phyloP scores from a whole-genome alignment of 306 rosid species.

The Ormosia emarginata region DNA sequence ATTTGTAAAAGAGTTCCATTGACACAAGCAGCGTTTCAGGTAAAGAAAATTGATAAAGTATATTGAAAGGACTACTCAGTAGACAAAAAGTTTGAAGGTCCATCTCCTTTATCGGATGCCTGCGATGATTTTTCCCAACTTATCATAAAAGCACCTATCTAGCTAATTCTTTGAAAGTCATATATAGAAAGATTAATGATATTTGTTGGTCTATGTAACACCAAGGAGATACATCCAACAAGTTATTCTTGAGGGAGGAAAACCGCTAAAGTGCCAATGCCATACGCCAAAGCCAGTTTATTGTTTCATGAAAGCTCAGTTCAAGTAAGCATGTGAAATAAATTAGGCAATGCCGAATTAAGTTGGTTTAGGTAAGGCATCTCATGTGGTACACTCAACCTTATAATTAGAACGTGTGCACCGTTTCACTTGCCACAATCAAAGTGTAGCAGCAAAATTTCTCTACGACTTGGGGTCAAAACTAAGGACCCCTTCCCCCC shows the following conservation, averaged over 20 bases:
- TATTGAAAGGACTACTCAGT: conserved; percentile 41
- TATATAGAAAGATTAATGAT: not conserved
- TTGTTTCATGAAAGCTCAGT: not conserved
- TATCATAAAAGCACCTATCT: conserved; percentile 10
- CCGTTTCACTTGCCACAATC: not conserved
- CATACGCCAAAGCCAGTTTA: not conserved
- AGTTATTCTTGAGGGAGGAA: not conserved
- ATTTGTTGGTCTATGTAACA: not conserved
- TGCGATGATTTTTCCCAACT: not conserved
- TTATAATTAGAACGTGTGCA: not conserved
- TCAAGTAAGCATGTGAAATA: not conserved
- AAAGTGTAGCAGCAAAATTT: not conserved
- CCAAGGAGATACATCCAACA: not conserved
- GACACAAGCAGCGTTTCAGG: not conserved
- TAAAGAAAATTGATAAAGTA: conserved; percentile 1
- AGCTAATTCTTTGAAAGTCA: not conserved
- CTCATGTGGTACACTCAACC: conserved; percentile 19
- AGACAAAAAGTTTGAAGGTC: conserved; percentile 36
- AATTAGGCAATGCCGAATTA: not conserved
- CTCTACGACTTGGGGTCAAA: too few relatives aligned
- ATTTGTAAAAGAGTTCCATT: not conserved
- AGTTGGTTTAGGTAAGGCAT: conserved; percentile 13
- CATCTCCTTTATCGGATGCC: conserved; percentile 31
- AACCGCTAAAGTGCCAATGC: not conserved
- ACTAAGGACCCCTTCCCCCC: not conserved